Conservation (phyloP, 257 asterid genomes). For the Eustoma russellianum region DNA sequence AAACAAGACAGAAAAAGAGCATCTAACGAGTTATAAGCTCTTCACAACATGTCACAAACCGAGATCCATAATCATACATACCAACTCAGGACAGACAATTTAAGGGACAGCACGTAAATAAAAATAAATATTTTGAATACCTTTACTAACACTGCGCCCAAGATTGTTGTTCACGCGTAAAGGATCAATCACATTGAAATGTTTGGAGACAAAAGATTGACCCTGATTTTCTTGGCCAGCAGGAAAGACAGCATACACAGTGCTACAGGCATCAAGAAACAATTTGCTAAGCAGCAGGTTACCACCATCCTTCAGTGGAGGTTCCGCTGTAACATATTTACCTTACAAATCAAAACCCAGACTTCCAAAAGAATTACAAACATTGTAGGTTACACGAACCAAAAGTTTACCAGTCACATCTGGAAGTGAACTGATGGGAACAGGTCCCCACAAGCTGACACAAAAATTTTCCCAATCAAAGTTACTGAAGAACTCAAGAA, state of each 20-base stretch:
- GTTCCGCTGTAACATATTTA: slow-evolving; percentile 49
- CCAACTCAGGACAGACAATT: no score
- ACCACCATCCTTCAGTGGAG: slow-evolving; percentile 84
- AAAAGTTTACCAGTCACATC: slow-evolving; percentile 61
- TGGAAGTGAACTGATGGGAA: slow-evolving; percentile 71
- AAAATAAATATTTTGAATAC: slow-evolving; percentile 27
- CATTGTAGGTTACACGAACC: neutral
- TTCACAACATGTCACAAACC: no score
- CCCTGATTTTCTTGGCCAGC: slow-evolving; percentile 82
- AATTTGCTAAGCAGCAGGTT: slow-evolving; percentile 80
- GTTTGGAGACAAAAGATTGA: slow-evolving; percentile 75
- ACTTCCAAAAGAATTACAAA: slow-evolving; percentile 1
- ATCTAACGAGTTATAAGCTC: neutral
- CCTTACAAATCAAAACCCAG: slow-evolving; percentile 1
- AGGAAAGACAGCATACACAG: slow-evolving; percentile 86
- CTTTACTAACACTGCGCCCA: slow-evolving; percentile 99
- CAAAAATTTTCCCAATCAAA: slow-evolving; percentile 94
- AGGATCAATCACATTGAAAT: slow-evolving; percentile 96
- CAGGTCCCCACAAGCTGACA: slow-evolving; percentile 97
- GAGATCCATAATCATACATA: no score
- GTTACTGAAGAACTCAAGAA: slow-evolving; percentile 89
- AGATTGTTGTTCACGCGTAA: slow-evolving; percentile 95
- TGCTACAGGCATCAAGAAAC: slow-evolving; percentile 91
- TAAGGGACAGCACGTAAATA: no score
- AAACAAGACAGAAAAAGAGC: neutral